phyloP scores from a whole-genome alignment of 805 yeast genomes.

The Yarrowia deformans region DNA sequence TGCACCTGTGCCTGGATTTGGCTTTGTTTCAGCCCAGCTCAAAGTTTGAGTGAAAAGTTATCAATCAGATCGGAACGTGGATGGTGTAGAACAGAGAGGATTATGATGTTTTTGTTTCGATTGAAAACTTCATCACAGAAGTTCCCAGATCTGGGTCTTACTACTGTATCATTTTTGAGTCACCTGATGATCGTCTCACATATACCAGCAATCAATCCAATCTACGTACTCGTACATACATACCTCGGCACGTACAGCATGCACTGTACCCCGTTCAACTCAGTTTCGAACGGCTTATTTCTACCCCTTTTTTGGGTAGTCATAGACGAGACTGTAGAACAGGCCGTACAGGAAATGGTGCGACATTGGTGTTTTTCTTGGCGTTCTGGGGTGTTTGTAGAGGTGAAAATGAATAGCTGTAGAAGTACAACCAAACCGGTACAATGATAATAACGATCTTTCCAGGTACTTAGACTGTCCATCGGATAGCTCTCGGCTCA shows the following conservation, averaged over 20 bases:
- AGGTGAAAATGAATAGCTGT: no score
- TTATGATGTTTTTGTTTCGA: no score
- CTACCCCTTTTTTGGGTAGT: neutral
- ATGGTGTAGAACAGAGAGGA: no score
- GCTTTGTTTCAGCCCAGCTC: neutral
- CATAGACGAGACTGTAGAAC: neutral
- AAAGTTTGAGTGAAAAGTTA: constrained; percentile 16
- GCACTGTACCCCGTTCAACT: no score
- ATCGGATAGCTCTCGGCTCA: neutral
- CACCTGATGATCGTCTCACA: neutral
- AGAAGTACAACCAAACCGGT: no score
- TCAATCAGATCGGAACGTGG: constrained; percentile 3
- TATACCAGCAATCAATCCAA: neutral
- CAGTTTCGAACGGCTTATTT: no score
- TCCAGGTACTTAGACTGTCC: no score
- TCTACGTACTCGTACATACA: no score
- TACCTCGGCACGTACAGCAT: neutral
- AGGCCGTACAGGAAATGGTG: neutral
- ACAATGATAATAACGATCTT: no score
- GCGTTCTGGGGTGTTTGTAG: neutral
- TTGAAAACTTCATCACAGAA: no score
- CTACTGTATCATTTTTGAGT: neutral
- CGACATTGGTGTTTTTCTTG: constrained; percentile 1
- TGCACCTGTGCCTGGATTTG: neutral
- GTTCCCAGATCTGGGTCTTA: no score